A percentile compares a stretch with the other conserved stretches of the same genome.
phyloP scores from a whole-genome alignment of 176 grass and related monocot genomes.

The Aegilops bicornis region DNA sequence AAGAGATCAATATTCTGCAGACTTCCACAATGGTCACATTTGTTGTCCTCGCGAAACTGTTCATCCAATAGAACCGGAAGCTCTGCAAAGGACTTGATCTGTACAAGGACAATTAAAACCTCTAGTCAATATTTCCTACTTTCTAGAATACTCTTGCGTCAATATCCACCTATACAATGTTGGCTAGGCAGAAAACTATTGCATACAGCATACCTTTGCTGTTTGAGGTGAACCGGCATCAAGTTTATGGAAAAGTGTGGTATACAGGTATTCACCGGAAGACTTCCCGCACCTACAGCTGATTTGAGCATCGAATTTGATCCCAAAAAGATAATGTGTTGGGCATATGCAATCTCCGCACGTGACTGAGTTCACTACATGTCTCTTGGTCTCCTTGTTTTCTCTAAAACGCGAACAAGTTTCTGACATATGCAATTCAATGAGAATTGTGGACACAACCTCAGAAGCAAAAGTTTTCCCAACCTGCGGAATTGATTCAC shows the following conservation, averaged over 20 bases:
- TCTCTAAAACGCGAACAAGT: not conserved
- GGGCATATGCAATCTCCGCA: slow-evolving; percentile 23
- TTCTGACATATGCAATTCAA: slow-evolving; percentile 25
- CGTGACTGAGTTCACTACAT: not conserved
- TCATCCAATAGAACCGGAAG: slow-evolving; percentile 4
- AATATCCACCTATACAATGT: not conserved
- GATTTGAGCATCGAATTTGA: not conserved
- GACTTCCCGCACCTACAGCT: slow-evolving; percentile 13
- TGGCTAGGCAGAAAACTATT: not conserved
- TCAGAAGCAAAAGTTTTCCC: not conserved
- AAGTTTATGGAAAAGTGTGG: slow-evolving; percentile 18
- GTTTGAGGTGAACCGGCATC: slow-evolving; percentile 21
- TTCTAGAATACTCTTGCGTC: not conserved
- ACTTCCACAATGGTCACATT: slow-evolving; percentile 1
- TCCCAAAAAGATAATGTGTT: slow-evolving; percentile 28
- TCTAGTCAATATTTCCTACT: not conserved
- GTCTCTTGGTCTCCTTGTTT: not conserved
- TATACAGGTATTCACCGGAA: not conserved
- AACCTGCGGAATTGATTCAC: not conserved
- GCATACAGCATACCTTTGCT: slow-evolving; percentile 12
- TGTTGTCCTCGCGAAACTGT: not conserved
- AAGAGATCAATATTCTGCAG: not conserved
- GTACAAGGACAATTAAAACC: not conserved
- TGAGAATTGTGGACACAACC: not conserved
- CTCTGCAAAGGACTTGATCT: slow-evolving; percentile 30